Percentiles rank a stretch among this genome's conserved stretches.
Conservation (phyloP, 2,329 filamentous ascomycete species). For the Aspergillus sp. region DNA sequence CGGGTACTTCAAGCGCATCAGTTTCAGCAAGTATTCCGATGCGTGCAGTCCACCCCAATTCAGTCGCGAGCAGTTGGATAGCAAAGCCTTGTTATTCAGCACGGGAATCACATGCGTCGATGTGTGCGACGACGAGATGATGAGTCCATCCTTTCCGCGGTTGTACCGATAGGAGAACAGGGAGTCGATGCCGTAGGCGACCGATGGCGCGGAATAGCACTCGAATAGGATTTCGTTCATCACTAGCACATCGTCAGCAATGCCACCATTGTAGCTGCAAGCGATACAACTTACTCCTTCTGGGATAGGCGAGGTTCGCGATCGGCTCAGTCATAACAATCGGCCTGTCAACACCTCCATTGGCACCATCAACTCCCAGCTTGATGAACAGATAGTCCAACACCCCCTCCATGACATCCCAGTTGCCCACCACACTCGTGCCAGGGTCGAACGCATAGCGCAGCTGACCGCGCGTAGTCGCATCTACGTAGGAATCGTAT, state of each 20-base stretch:
- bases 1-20: slow-evolving; percentile 89
- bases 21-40: slow-evolving; percentile 86
- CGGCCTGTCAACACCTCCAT: slow-evolving; percentile 77
- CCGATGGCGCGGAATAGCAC: slow-evolving; percentile 85
- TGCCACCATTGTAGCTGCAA: not conserved
- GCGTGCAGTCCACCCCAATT: slow-evolving; percentile 95
- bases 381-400: slow-evolving; percentile 95
- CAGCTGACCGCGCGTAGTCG: slow-evolving; percentile 85
- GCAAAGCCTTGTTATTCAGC: slow-evolving; percentile 78
- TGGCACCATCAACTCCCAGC: slow-evolving; percentile 74
- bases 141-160: slow-evolving; percentile 79
- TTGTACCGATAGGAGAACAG: slow-evolving; percentile 96
- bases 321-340: slow-evolving; percentile 95
- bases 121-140: slow-evolving; percentile 89
- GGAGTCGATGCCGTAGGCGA: slow-evolving; percentile 93
- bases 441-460: slow-evolving; percentile 89
- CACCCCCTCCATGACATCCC: slow-evolving; percentile 95
- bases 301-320: slow-evolving; percentile 83
- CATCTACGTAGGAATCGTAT: slow-evolving; percentile 90
- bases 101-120: slow-evolving; percentile 96
- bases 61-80: slow-evolving; percentile 81
- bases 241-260: slow-evolving; percentile 54
- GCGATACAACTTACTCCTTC: slow-evolving; percentile 68
- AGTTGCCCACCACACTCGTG: slow-evolving; percentile 90
- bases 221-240: slow-evolving; percentile 99